Base-by-base conservation (phyloP, 1,284 basidiomycete species). In the Cutaneotrichosporon daszewskae region DNA sequence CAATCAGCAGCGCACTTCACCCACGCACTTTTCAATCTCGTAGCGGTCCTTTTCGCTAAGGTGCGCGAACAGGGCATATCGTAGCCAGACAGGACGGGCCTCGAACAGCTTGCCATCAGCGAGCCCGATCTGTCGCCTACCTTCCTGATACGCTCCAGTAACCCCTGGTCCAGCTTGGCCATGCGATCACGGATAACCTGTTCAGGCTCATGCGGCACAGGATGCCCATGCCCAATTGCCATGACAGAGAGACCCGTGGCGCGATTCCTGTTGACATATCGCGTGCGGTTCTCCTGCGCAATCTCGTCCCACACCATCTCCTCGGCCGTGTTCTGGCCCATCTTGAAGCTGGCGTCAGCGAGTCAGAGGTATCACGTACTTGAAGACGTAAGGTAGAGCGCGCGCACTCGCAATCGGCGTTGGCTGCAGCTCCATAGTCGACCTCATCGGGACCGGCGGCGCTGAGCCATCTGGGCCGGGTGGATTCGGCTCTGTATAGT, bases 21-120 rank as follows among this genome's bases (percentile, higher is more conserved):
- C 1, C 11, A 29, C 48, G 10, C 40, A 50, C 50, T 33, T 48
- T 31, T 46, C 37, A 13, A 52, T 49, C 40, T 52, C 50, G 20
- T 52, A 49, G 4, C 45, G 34, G 12, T 67, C 86, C 0, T 74
- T 66, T 1, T 78, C 72, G n/a, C 75, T 74, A 45, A 96, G 80
- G 55, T 91, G 87, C 54, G 88, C 91, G 49, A 87, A 78, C 7
- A 97, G 72, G 0, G 86, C 85, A 41, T 79, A 75, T 12, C 91
- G 79, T 1, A 87, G 85, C 92, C 94, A 98, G 16, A 95, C 74
- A 0, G 92, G 89, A 18, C 94, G 77, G 48, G 84, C 73, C 32
- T 75, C 69, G 31, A 77, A 56, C 5, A 72, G 51, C 66, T 73
- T 42, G 29, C 13, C 29, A 17, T 32, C 12, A 32, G 22, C n/a